Percentiles rank a stretch among this genome's conserved stretches.
Evolutionary conservation across 1,139 yeast genomes (phyloP).

Genomic region (Chernovozyma aurita): DNA sequence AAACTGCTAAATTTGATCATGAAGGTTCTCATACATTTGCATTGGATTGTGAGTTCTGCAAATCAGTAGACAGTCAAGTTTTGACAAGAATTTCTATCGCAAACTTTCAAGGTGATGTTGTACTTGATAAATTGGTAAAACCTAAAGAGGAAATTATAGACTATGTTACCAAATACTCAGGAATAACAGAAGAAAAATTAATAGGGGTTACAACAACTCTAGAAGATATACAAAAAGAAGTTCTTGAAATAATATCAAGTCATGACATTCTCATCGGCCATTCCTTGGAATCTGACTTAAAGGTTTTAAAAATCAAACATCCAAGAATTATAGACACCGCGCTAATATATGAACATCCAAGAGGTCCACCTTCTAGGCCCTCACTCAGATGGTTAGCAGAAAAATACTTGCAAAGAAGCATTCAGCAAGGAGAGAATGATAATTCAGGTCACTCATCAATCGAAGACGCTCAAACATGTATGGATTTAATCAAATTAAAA

Average conservation of each 20-base stretch:
- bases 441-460: conserved; percentile 76
- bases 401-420: conserved; percentile 48
- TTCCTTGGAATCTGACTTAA: conserved; percentile 65
- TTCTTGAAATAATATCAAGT: conserved; percentile 38
- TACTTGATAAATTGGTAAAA: conserved; percentile 71
- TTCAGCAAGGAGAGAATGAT: conserved; percentile 54
- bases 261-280: conserved; percentile 67
- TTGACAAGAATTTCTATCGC: conserved; percentile 76
- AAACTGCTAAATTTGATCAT: conserved; percentile 49
- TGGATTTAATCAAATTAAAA: conserved; percentile 71
- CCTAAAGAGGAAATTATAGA: conserved; percentile 73
- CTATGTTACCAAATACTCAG: conserved; percentile 79
- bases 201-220: conserved; percentile 60
- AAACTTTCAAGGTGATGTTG: conserved; percentile 53
- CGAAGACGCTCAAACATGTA: conserved; percentile 80
- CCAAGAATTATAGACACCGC: conserved; percentile 68
- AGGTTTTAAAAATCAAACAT: conserved; percentile 56
- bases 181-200: conserved; percentile 72
- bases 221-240: conserved; percentile 58
- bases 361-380: conserved; percentile 79
- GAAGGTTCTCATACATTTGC: conserved; percentile 66
- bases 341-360: conserved; percentile 61
- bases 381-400: conserved; percentile 66
- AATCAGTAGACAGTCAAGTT: conserved; percentile 55
- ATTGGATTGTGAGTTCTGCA: conserved; percentile 92